Percentiles rank a stretch among this genome's conserved stretches.
Evolutionary conservation across 169 alveolate species (phyloP).

Genomic region (Cryptosporidium viatorum): DNA sequence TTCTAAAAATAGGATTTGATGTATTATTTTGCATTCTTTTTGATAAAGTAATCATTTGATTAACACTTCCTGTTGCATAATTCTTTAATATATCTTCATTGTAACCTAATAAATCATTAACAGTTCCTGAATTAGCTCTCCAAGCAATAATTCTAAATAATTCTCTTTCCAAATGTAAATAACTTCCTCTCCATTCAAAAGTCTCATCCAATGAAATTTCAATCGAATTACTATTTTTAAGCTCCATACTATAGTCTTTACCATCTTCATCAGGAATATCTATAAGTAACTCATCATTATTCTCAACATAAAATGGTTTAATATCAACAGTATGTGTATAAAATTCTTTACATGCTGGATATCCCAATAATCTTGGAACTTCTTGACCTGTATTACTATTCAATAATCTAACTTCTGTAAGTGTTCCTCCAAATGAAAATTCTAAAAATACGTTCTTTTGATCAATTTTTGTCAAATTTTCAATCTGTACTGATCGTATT

Average conservation of each 20-base stretch:
- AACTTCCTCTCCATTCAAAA: conserved; percentile 74
- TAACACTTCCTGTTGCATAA: conserved; percentile 73
- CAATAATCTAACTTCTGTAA: conserved; percentile 67
- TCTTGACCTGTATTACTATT: conserved; percentile 15
- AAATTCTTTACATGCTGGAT: conserved; percentile 67
- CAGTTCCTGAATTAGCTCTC: conserved; percentile 60
- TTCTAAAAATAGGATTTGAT: conserved; percentile 49
- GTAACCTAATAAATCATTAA: conserved; percentile 56
- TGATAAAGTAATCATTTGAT: conserved; percentile 63
- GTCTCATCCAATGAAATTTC: conserved; percentile 67
- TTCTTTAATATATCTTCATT: conserved; percentile 62
- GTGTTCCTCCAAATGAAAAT: conserved; percentile 70
- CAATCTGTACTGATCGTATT: conserved; percentile 67
- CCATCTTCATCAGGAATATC: conserved; percentile 41
- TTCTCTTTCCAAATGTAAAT: conserved; percentile 70
- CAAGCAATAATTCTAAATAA: conserved; percentile 71
- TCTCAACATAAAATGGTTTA: conserved; percentile 31
- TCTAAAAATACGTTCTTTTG: conserved; percentile 55
- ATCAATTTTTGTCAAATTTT: conserved; percentile 29
- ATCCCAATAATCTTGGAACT: conserved; percentile 64
- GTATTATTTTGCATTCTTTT: conserved; percentile 15
- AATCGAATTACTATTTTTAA: conserved; percentile 43
- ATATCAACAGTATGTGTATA: conserved; percentile 70
- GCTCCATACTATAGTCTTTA: not conserved
- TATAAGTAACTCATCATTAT: conserved; percentile 27